These are phyloP conservation scores for Triticum monococcum DNA, from an alignment of 176 grass and related monocot genomes.

Conservation along the genomic window DNA sequence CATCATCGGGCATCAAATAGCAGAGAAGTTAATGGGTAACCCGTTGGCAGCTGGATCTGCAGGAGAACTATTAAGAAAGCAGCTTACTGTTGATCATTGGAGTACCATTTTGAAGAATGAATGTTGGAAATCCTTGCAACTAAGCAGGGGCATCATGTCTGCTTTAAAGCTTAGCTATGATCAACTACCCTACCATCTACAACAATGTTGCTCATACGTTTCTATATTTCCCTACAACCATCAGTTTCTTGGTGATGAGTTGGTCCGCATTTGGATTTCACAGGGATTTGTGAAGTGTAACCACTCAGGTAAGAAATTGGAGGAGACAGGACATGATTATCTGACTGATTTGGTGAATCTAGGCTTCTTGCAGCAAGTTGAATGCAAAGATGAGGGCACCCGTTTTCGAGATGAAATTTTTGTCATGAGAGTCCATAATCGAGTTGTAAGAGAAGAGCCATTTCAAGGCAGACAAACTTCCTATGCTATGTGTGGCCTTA, in stretches of 20 bases:
- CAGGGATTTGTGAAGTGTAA: constrained; percentile 42
- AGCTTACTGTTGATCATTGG: constrained; percentile 20
- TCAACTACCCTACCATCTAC: constrained; percentile 7
- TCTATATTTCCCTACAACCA: constrained; percentile 1
- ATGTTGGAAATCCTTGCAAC: constrained; percentile 32
- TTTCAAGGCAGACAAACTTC: not conserved
- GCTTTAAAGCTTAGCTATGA: constrained; percentile 37
- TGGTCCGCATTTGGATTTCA: constrained; percentile 43
- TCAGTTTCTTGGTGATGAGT: not conserved
- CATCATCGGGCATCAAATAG: not conserved
- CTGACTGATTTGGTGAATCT: constrained; percentile 25
- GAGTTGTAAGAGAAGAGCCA: not conserved
- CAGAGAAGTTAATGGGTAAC: not conserved
- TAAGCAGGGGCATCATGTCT: constrained; percentile 20
- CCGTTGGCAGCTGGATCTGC: constrained; percentile 36
- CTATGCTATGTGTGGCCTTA: constrained; percentile 40
- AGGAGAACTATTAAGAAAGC: not conserved
- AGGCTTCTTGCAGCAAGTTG: constrained; percentile 18
- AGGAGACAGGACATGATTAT: constrained; percentile 37
- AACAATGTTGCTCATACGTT: constrained; percentile 18
- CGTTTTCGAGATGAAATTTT: not conserved
- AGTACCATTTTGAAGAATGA: constrained; percentile 20
- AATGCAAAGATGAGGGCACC: not conserved
- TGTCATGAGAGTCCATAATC: not conserved
- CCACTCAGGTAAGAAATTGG: not conserved